Evolutionary conservation across 1,284 basidiomycete species (phyloP).

Genomic region (Rhodotorula mucilaginosa): DNA sequence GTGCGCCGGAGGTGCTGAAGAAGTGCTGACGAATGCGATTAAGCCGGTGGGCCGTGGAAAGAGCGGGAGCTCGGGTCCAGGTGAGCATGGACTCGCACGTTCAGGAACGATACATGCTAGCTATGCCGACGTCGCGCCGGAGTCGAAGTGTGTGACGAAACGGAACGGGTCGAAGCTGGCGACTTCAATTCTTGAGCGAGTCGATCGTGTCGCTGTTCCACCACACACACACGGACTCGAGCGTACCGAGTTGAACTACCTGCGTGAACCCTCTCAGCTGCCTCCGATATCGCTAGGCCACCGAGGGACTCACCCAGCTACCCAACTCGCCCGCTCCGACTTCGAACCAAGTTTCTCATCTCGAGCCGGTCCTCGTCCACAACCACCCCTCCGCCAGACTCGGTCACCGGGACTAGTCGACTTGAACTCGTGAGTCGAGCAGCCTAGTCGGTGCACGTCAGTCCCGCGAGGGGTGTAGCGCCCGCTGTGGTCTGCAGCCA

Average conservation of each 20-base stretch:
- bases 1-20: no score
- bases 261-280: slow-evolving; percentile 10
- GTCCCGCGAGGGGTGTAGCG: no score
- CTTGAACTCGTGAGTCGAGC: background rate
- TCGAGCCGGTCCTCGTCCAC: background rate
- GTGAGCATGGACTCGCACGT: no score
- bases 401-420: background rate
- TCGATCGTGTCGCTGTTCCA: background rate
- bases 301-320: background rate
- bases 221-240: background rate
- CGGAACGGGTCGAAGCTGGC: no score
- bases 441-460: background rate
- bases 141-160: no score
- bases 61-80: no score
- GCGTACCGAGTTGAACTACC: background rate
- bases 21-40: no score
- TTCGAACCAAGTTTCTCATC: background rate
- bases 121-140: no score
- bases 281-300: slow-evolving; percentile 30
- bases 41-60: no score
- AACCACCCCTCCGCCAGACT: background rate
- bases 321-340: background rate
- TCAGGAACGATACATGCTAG: no score
- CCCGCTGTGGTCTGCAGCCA: background rate
- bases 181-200: no score